phyloP scores from a whole-genome alignment of 495 filamentous ascomycete species.

The Aspergillus nanangensis region DNA sequence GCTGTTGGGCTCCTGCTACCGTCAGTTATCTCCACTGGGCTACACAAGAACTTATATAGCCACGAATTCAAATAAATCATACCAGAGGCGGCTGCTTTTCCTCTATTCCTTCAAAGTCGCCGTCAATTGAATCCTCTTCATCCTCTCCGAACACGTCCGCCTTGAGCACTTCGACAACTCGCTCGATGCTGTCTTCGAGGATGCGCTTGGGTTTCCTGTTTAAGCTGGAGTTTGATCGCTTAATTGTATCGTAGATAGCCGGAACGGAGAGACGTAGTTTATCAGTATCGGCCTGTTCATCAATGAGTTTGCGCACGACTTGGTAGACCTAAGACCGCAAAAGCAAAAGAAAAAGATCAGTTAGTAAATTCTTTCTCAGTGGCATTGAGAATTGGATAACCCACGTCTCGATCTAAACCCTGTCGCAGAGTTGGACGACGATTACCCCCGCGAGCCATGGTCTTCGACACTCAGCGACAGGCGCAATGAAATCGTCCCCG shows the following conservation, averaged over 20 bases:
- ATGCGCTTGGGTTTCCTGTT: constrained; percentile 74
- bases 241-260: constrained; percentile 70
- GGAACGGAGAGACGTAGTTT: constrained; percentile 50
- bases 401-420: constrained; percentile 54
- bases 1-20: constrained; percentile 53
- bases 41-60: too few relatives aligned
- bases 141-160: constrained; percentile 53
- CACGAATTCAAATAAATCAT: too few relatives aligned
- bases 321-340: constrained; percentile 57
- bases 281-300: constrained; percentile 52
- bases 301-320: constrained; percentile 66
- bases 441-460: constrained; percentile 35
- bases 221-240: constrained; percentile 78
- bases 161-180: constrained; percentile 70
- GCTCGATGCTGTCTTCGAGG: constrained; percentile 81
- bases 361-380: not conserved
- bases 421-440: constrained; percentile 48
- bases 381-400: not conserved
- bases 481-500: too few relatives aligned
- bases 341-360: constrained; percentile 5
- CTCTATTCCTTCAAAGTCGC: constrained; percentile 61
- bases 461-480: not conserved
- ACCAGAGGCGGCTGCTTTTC: constrained; percentile 29
- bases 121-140: constrained; percentile 56
- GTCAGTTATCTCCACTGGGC: constrained; percentile 3